Percentiles rank a stretch among this genome's conserved stretches.
phyloP scores from a whole-genome alignment of 2,329 filamentous ascomycete species.

The Trichoderma asperellum region DNA sequence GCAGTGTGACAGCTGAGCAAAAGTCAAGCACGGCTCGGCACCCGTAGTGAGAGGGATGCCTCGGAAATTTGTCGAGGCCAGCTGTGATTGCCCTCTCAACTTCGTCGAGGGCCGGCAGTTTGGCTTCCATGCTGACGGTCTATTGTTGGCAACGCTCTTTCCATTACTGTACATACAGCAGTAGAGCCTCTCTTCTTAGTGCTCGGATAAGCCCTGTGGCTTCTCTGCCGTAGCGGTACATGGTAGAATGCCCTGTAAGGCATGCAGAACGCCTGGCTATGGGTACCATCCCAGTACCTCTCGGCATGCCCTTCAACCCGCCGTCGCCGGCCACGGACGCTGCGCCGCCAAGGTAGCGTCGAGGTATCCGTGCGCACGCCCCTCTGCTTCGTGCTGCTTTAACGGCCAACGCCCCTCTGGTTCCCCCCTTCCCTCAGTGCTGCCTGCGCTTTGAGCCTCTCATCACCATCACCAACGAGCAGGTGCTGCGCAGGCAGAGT shows the following conservation, averaged over 20 bases:
- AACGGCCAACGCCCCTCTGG: slow-evolving; percentile 19
- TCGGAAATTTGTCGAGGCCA: neutral
- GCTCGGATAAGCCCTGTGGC: neutral
- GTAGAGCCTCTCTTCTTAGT: neutral
- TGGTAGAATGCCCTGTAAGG: neutral
- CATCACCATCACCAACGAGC: slow-evolving; percentile 25
- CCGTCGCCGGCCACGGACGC: neutral
- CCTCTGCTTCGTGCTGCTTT: slow-evolving; percentile 25
- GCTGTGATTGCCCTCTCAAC: neutral
- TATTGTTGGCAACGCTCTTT: neutral
- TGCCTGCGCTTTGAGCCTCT: slow-evolving; percentile 26
- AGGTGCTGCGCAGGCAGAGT: slow-evolving; percentile 13
- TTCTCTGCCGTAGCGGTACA: neutral
- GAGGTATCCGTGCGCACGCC: slow-evolving; percentile 19
- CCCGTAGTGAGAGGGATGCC: neutral
- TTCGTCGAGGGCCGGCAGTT: neutral
- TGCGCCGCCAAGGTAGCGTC: slow-evolving; percentile 19
- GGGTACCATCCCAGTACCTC: slow-evolving; percentile 3
- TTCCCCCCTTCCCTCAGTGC: slow-evolving; percentile 22
- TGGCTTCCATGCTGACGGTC: neutral
- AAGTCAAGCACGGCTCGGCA: neutral
- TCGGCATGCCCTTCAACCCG: neutral
- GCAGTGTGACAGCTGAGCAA: neutral
- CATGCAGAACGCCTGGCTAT: neutral
- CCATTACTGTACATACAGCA: neutral